A percentile compares a stretch with the other conserved stretches of the same genome.
Evolutionary conservation across 2,329 filamentous ascomycete species (phyloP).

Genomic region (Colletotrichum abscissum): DNA sequence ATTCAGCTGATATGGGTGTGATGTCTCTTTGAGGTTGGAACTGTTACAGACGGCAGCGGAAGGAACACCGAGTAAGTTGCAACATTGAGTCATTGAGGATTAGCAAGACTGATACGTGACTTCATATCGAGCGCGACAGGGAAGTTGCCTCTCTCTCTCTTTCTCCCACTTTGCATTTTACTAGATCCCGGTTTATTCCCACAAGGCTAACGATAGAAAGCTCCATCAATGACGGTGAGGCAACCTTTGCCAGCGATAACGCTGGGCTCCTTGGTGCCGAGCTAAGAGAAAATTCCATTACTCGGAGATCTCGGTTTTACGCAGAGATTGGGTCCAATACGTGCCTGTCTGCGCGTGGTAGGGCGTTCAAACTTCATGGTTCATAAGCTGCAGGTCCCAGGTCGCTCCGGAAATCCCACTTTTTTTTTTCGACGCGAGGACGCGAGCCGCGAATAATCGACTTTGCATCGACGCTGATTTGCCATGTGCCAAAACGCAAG

Average conservation of each 20-base stretch:
- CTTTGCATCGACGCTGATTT: neutral
- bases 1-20: neutral
- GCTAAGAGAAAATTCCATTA: neutral
- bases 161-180: neutral
- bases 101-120: constrained; percentile 1
- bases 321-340: neutral
- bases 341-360: neutral
- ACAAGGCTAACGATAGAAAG: neutral
- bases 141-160: no score
- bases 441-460: neutral
- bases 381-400: neutral
- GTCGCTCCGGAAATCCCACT: no score
- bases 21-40: neutral
- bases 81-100: neutral
- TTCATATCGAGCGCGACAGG: neutral
- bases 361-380: no score
- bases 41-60: neutral
- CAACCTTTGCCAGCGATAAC: neutral
- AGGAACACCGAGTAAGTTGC: neutral
- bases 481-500: neutral
- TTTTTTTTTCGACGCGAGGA: neutral
- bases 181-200: constrained; percentile 7
- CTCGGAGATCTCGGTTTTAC: constrained; percentile 3
- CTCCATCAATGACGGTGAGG: neutral
- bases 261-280: neutral